Base-by-base conservation (phyloP, 805 yeast species). In the Debaryomyces tyrocola region DNA sequence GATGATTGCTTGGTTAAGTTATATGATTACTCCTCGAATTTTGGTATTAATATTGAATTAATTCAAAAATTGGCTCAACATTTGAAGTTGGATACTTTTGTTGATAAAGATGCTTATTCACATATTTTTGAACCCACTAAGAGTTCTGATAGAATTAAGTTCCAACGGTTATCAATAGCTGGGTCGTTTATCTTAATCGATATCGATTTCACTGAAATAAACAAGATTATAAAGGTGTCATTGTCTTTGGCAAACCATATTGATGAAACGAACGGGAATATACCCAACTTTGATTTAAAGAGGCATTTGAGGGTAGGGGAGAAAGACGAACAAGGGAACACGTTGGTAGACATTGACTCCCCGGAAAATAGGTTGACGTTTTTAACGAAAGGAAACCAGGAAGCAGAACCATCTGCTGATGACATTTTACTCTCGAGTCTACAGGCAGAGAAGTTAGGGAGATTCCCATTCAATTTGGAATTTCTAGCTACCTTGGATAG, bases 111-210 rank as follows among this genome's bases (percentile, higher is more conserved):
- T 40, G 65, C 66, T 6, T 58, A 63, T 42, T 48, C 68, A 7
- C 60, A 57, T 42, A 51, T 50, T n/a, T 46, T 52, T 17, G 56
- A 57, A 27, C 60, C 51, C 15, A 43, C 33, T 21, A 47, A 52
- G 18, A 27, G 50, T 2, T 33, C 14, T 6, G 40, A 46, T n/a
- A 29, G 37, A 18, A 38, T 33, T 10, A 54, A 55, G 17, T 53
- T 59, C 27, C 65, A 64, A 37, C 56, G 76, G 43, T 57, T 73
- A 41, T 63, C 75, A 11, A 73, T 73, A 33, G 78, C 77, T 1
- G 77, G 77, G 8, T 60, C 73, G 2, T 57, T 64, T 15, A 66
- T 71, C 6, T 60, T 73, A 28, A 57, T 73, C 17, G 78, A 73
- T 46, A 61, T 73, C 24, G 78, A 73, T 44, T 69, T 68, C 43